phyloP scores from a whole-genome alignment of 176 grass and related monocot species.

The Microstegium vimineum region DNA sequence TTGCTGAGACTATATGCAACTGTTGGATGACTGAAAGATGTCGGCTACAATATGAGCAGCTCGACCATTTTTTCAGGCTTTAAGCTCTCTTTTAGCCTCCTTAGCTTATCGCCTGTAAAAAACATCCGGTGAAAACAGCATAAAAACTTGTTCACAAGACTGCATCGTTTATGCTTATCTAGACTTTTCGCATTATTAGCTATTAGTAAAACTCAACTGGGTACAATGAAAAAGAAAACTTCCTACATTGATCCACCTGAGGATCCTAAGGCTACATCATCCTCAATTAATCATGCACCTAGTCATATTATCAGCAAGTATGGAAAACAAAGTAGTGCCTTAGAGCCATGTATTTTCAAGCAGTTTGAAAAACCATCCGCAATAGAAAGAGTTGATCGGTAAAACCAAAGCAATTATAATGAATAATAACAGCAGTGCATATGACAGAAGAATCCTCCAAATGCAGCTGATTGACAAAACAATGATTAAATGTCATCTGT shows the following conservation, averaged over 20 bases:
- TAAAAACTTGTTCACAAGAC: neutral
- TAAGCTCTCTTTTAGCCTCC: neutral
- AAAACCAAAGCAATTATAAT: neutral
- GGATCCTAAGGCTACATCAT: too few species aligned
- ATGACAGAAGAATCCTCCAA: neutral
- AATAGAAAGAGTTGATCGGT: neutral
- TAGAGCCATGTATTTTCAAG: neutral
- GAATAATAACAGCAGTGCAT: neutral
- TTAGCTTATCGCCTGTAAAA: neutral
- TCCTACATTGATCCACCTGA: too few species aligned
- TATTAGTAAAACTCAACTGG: neutral
- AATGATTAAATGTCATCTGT: neutral
- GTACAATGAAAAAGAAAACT: too few species aligned
- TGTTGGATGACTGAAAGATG: too few species aligned
- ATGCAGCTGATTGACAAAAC: neutral
- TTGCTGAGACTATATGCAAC: too few species aligned
- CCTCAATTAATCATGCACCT: too few species aligned
- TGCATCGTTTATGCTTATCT: neutral
- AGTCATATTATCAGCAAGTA: conserved; percentile 4
- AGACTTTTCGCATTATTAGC: neutral
- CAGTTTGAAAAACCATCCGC: neutral
- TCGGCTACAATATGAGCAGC: neutral
- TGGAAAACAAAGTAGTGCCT: neutral
- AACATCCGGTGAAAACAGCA: neutral
- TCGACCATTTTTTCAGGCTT: neutral